phyloP scores from a whole-genome alignment of 2,329 filamentous ascomycete genomes.

The Fusarium torulosum region DNA sequence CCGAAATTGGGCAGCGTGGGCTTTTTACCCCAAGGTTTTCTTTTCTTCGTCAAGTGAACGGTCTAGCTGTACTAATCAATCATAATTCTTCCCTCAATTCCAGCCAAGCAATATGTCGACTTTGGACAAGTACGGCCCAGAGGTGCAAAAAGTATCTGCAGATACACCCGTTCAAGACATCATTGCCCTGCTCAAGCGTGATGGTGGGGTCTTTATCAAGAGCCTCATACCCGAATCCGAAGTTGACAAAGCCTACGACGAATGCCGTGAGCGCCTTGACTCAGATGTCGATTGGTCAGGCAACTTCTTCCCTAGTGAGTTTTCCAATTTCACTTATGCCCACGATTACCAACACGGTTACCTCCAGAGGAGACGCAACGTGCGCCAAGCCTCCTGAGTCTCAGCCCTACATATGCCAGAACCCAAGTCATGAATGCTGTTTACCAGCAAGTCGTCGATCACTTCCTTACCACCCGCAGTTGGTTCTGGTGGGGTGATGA shows the following conservation, averaged over 20 bases:
- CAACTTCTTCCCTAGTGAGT: constrained; percentile 18
- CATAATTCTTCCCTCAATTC: too few relatives aligned
- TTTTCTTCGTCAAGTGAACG: too few relatives aligned
- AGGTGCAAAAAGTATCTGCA: constrained; percentile 7
- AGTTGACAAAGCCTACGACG: constrained; percentile 7
- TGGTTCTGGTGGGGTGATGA: constrained; percentile 39
- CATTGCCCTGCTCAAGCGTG: constrained; percentile 15
- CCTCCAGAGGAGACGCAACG: constrained; percentile 24
- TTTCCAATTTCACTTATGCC: fast-evolving
- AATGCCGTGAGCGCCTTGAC: constrained; percentile 1
- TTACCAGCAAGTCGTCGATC: constrained; percentile 27
- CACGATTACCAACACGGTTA: not conserved
- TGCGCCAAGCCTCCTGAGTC: constrained; percentile 24
- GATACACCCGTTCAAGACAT: not conserved
- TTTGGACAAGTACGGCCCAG: not conserved
- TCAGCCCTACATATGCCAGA: constrained; percentile 31
- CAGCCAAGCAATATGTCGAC: not conserved
- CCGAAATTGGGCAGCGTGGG: too few relatives aligned
- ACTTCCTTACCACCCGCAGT: constrained; percentile 33
- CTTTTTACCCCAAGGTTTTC: too few relatives aligned
- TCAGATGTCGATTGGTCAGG: constrained; percentile 8
- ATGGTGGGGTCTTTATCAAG: constrained; percentile 9
- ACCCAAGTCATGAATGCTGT: constrained; percentile 34
- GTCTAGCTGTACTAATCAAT: too few relatives aligned
- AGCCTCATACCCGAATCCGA: not conserved